Evolutionary conservation across 2,329 filamentous ascomycete genomes (phyloP), one percentile per base, ranked within the genome.

Genomic region (Ophiosphaerella korrae): DNA sequence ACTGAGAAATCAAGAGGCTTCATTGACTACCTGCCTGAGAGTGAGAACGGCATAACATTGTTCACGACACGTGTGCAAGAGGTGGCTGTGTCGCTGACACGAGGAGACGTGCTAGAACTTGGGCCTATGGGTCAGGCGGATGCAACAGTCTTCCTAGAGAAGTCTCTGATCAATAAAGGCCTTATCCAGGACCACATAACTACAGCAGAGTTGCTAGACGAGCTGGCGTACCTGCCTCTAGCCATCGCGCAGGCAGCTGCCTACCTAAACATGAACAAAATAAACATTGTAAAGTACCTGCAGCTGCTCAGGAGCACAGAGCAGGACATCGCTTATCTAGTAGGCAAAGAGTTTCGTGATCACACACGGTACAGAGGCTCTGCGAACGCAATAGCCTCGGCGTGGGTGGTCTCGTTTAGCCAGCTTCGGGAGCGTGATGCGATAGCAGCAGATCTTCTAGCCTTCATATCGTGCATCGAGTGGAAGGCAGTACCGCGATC

Each of bases 331-430:
- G 53, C 72, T 2, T 51, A 54, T 5, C 44, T 79, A 0, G 60
- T 79, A 16, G 75, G 68, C 44, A 52, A 54, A 45, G 71, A 76
- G 13, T 75, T 79, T 23, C 60, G 56, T 3, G 75, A 77, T 48
- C 55, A 67, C 2, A 70, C 58, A 0, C 68, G 73, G 26, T 77
- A 79, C 50, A 46, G 33, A 11, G 52, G 42, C 1, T 61, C 71
- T 1, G 68, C 68, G 18, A 74, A 77, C 23, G 68, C 77, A 1
- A 66, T 79, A 0, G 74, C 74, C 0, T 72, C 65, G 0, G 78
- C 77, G 0, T 80, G 69, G 72, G 53, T 77, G 0, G 68, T 79
- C 3, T 78, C 75, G 0, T 80, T 80, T 41, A 60, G 74, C n/a
- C 71, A 61, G 35, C 51, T 58, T 7, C 48, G 38, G 7, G 33